Evolutionary conservation across 2,329 filamentous ascomycete species (phyloP), one percentile per base, ranked within the genome.

Genomic region (Apiospora aurea): DNA sequence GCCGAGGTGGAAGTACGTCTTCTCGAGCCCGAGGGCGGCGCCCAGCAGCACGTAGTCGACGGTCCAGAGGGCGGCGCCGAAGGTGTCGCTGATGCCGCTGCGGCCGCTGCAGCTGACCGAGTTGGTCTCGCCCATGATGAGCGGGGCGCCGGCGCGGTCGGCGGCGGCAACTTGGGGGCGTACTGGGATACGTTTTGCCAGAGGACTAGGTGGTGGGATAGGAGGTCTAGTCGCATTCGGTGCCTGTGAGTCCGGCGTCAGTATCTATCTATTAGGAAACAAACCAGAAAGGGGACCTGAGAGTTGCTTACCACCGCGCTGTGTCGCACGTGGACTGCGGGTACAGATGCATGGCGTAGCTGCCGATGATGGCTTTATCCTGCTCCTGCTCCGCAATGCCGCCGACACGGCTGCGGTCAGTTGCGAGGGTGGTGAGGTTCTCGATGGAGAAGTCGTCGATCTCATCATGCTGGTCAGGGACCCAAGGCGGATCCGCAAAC

Each of bases 91-190:
- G 67, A 86, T 81, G 14, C 85, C 85, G 21, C 79, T 78, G 5
- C 77, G 77, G 68, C 82, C 82, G 24, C 80, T 78, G 74, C 82
- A 82, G 67, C 79, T 81, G n/a, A 82, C 77, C 18, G 81, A 83
- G 76, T 87, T 86, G 1, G 84, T 86, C 79, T 87, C 85, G 38
- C 85, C 85, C 75, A 87, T 82, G 44, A 86, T 79, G 49, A 84
- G 79, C 0, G 80, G 75, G 57, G 82, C 82, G 47, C 82, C 80
- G 34, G 80, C 77, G 0, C 74, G 75, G 29, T 78, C 76, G 0
- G 83, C 82, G 4, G 82, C 80, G 1, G 76, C 75, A 1, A 82
- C 76, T 43, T 83, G 77, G 1, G 81, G 18, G 72, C 76, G 72
- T 77, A 79, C 69, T 79, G 79, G 57, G 81, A 81, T 14, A 81